Conservation (phyloP, 192 early-diverging fungal species). For the Phycomyces blakesleeanus region DNA sequence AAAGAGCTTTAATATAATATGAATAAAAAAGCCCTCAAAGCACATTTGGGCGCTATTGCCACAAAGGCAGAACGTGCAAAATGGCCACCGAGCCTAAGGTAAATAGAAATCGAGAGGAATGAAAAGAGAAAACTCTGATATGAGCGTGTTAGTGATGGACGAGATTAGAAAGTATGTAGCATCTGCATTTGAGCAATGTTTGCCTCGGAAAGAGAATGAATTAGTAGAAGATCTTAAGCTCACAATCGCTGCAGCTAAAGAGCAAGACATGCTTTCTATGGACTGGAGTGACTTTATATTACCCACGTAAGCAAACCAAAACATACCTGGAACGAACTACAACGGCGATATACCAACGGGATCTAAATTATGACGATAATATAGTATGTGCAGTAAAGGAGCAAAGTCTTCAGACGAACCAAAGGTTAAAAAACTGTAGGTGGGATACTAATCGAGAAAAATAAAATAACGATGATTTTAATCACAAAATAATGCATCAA, state of each 20-base stretch:
- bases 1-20: too few relatives aligned
- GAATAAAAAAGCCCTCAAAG: too few relatives aligned
- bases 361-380: background rate
- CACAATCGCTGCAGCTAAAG: slow-evolving; percentile 48
- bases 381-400: too few relatives aligned
- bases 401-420: too few relatives aligned
- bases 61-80: background rate
- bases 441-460: too few relatives aligned
- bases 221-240: slow-evolving; percentile 55
- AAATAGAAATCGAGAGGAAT: background rate
- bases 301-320: slow-evolving; percentile 47
- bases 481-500: background rate
- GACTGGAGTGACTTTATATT: slow-evolving; percentile 71
- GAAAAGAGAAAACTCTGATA: background rate
- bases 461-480: background rate
- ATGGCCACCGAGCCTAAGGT: background rate
- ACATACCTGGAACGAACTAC: background rate
- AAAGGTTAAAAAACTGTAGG: too few relatives aligned
- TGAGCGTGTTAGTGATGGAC: background rate
- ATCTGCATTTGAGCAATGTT: slow-evolving; percentile 27
- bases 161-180: slow-evolving; percentile 27
- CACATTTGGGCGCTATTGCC: background rate
- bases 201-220: slow-evolving; percentile 27
- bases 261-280: slow-evolving; percentile 41
- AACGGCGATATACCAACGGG: background rate